A percentile compares a stretch with the other conserved stretches of the same genome.
phyloP scores from a whole-genome alignment of 2,329 filamentous ascomycete genomes.

The Claviceps cyperi region DNA sequence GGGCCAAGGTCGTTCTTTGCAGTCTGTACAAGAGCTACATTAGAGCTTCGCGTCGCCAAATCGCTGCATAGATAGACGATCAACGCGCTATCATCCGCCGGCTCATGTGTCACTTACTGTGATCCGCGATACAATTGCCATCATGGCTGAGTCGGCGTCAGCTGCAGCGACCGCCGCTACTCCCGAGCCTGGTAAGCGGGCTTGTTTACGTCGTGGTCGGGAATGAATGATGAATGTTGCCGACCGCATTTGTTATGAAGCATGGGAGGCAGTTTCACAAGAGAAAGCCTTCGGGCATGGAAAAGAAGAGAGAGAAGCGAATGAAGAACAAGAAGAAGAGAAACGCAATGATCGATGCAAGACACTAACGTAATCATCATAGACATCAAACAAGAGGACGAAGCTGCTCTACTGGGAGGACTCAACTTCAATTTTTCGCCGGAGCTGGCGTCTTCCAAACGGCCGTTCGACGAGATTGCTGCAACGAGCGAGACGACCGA shows the following conservation, averaged over 20 bases:
- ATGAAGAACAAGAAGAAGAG: too few relatives aligned
- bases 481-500: slow-evolving; percentile 16
- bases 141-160: slow-evolving; percentile 27
- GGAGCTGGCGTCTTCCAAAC: slow-evolving; percentile 22
- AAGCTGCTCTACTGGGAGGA: slow-evolving; percentile 16
- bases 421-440: slow-evolving; percentile 22
- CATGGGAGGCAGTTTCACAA: too few relatives aligned
- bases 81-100: slow-evolving; percentile 2
- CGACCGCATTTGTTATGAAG: too few relatives aligned
- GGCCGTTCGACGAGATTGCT: slow-evolving; percentile 19
- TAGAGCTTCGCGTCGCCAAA: neutral
- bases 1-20: slow-evolving; percentile 6
- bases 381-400: slow-evolving; percentile 26
- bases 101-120: slow-evolving; percentile 11
- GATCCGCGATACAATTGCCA: slow-evolving; percentile 18
- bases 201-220: neutral
- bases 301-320: too few relatives aligned
- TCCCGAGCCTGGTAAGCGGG: slow-evolving; percentile 21
- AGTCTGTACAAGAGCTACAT: slow-evolving; percentile 4
- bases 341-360: too few relatives aligned
- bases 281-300: too few relatives aligned
- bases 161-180: slow-evolving; percentile 19
- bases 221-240: too few relatives aligned
- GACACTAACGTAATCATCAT: too few relatives aligned
- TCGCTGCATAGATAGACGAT: neutral